Conservation (phyloP, 2,329 filamentous ascomycete genomes). For the Bipolaris sorokiniana region DNA sequence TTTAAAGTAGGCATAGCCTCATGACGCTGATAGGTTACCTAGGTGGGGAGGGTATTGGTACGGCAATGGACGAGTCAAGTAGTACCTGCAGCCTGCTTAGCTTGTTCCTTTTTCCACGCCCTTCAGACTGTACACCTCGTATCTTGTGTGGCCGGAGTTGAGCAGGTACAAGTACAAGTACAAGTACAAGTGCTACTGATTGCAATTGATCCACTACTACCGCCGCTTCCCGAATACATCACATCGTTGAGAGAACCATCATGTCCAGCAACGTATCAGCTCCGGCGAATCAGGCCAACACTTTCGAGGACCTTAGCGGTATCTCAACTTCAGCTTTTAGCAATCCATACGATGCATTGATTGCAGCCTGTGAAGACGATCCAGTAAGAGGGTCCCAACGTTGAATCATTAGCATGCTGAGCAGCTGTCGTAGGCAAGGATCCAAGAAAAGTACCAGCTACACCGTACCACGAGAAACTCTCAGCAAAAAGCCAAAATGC, state of each 20-base stretch:
- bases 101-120: conserved; percentile 1
- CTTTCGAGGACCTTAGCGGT: conserved; percentile 51
- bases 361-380: conserved; percentile 69
- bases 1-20: background rate
- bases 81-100: background rate
- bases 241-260: background rate
- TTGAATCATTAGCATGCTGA: background rate
- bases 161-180: background rate
- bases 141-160: background rate
- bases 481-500: conserved; percentile 76
- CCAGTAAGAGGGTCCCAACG: conserved; percentile 59
- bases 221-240: background rate
- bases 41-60: conserved; percentile 5
- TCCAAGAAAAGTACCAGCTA: conserved; percentile 73
- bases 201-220: background rate
- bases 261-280: conserved; percentile 24
- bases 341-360: conserved; percentile 79
- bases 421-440: conserved; percentile 58
- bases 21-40: conserved; percentile 8
- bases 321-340: conserved; percentile 52
- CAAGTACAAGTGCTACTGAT: background rate
- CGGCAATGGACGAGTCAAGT: too few species aligned
- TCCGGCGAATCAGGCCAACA: conserved; percentile 27
- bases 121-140: background rate
- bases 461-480: conserved; percentile 78